Base-by-base conservation (phyloP, 176 grass and related monocot species). In the Lolium perenne region DNA sequence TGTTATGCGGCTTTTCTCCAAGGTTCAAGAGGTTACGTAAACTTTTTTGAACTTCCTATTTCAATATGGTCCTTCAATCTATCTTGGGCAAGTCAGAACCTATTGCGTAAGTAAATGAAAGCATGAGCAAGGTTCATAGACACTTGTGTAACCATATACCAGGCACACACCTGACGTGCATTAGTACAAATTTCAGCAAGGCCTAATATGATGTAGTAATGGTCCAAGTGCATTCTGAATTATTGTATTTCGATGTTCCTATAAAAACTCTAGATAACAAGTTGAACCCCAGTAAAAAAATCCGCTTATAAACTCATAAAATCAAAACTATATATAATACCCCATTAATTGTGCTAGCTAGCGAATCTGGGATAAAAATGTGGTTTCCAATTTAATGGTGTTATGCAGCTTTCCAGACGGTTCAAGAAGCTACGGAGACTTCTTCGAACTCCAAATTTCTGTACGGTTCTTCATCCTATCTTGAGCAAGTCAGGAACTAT, bases 61-160 rank as follows among this genome's bases (percentile, higher is more conserved):
- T 75, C 72, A 29, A 16, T 29, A 17, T 51, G 51, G 22, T 29
- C 29, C 47, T 32, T 29, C 48, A 75, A 15, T 53, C 23, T 75
- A 75, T 15, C 23, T 53, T 53, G 23, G 7, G 47, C 15, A 25
- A 74, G 71, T 17, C 45, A 29, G 45, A 74, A 75, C 29, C 72
- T 53, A 75, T 50, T 74, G 72, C 47, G 26, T 6, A 26, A 53
- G 46, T 53, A 51, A 75, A 75, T 53, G 72, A 15, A 75, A 73
- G 70, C 41, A 73, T 25, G 70, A 43, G 47, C 13, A 29, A 74
- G 7, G 11, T 74, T 21, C 13, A 74, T 74, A 48, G 3, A 50
- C 45, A 74, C 5, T 49, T 8, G 6, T 14, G n/a, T 73, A 43
- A 16, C 43, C 43, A 32, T 65, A 32, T 6, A 25, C 21, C 46